These are phyloP conservation scores for Boletus vinaceobasis DNA, from an alignment of 768 basidiomycete species.

Conservation along the genomic window DNA sequence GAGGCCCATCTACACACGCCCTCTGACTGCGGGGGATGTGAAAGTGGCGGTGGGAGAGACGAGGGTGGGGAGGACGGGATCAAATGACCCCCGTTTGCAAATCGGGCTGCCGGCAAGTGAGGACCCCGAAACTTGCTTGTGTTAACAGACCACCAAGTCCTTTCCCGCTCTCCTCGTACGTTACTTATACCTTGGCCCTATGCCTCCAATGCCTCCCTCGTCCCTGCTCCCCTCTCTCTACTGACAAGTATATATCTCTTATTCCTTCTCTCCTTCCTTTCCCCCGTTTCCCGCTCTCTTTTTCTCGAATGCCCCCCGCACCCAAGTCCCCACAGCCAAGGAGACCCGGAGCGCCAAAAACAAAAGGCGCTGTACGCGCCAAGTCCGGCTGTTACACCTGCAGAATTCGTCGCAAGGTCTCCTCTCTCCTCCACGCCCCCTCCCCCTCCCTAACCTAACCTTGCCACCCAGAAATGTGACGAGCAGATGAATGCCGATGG, in stretches of 20 bases:
- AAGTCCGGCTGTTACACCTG: slow-evolving; percentile 91
- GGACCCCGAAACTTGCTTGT: slow-evolving; percentile 21
- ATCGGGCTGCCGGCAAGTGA: slow-evolving; percentile 15
- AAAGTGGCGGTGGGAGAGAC: slow-evolving; percentile 1
- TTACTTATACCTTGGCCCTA: slow-evolving; percentile 33
- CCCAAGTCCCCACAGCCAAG: slow-evolving; percentile 40
- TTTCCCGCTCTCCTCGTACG: slow-evolving; percentile 12
- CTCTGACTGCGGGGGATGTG: too few species aligned
- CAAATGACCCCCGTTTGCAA: slow-evolving; percentile 22
- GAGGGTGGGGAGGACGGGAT: slow-evolving; percentile 11
- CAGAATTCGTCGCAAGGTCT: slow-evolving; percentile 80
- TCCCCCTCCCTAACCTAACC: slow-evolving; percentile 13
- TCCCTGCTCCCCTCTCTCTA: slow-evolving; percentile 5
- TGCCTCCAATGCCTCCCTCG: slow-evolving; percentile 20
- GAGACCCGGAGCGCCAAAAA: slow-evolving; percentile 58
- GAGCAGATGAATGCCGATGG: slow-evolving; percentile 62
- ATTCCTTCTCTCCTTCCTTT: neutral
- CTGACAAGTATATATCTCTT: neutral
- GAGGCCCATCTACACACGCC: too few species aligned
- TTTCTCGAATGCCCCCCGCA: slow-evolving; percentile 30
- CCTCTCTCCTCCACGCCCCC: slow-evolving; percentile 12
- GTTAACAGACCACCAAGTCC: neutral
- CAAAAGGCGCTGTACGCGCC: slow-evolving; percentile 78
- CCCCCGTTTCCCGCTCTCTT: neutral
- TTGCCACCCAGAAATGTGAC: slow-evolving; percentile 69